Percentiles rank a stretch among this genome's conserved stretches.
These are phyloP conservation scores for Pyrenochaeta sp. DNA, from an alignment of 2,329 filamentous ascomycete genomes.

Conservation along the genomic window DNA sequence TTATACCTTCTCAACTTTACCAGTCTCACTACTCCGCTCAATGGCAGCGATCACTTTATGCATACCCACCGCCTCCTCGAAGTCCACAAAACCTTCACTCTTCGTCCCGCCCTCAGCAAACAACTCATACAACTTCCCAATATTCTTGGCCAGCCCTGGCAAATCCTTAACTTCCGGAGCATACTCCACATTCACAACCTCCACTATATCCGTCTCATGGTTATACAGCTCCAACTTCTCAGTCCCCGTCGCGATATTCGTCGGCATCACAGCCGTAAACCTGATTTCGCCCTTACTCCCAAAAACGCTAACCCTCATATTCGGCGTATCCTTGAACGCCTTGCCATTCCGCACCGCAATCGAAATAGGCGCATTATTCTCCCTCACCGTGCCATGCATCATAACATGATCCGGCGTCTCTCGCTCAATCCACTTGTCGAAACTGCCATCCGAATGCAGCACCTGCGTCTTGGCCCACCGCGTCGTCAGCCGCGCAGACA, in stretches of 20 bases:
- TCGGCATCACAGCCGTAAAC: slow-evolving; percentile 29
- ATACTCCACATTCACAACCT: slow-evolving; percentile 52
- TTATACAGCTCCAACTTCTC: slow-evolving; percentile 61
- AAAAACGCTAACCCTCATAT: slow-evolving; percentile 21
- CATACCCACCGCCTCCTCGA: slow-evolving; percentile 8
- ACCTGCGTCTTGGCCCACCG: slow-evolving; percentile 15
- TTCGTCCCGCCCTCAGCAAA: slow-evolving; percentile 50
- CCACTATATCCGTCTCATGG: slow-evolving; percentile 55
- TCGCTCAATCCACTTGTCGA: slow-evolving; percentile 11
- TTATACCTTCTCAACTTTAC: background rate
- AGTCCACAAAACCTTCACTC: slow-evolving; percentile 9
- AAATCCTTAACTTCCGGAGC: slow-evolving; percentile 57
- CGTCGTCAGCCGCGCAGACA: slow-evolving; percentile 5
- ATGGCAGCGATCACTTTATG: slow-evolving; percentile 5
- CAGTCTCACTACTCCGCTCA: slow-evolving; percentile 5
- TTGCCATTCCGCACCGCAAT: slow-evolving; percentile 21
- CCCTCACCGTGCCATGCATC: slow-evolving; percentile 43
- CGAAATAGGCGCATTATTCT: slow-evolving; percentile 12
- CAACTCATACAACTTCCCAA: slow-evolving; percentile 63
- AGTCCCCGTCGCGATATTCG: slow-evolving; percentile 42
- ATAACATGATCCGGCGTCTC: slow-evolving; percentile 58
- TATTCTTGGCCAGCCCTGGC: slow-evolving; percentile 52
- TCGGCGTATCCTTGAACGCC: slow-evolving; percentile 20
- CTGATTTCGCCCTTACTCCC: slow-evolving; percentile 26
- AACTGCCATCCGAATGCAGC: slow-evolving; percentile 12